phyloP scores from a whole-genome alignment of 768 basidiomycete species.

The Lepiota subincarnata region DNA sequence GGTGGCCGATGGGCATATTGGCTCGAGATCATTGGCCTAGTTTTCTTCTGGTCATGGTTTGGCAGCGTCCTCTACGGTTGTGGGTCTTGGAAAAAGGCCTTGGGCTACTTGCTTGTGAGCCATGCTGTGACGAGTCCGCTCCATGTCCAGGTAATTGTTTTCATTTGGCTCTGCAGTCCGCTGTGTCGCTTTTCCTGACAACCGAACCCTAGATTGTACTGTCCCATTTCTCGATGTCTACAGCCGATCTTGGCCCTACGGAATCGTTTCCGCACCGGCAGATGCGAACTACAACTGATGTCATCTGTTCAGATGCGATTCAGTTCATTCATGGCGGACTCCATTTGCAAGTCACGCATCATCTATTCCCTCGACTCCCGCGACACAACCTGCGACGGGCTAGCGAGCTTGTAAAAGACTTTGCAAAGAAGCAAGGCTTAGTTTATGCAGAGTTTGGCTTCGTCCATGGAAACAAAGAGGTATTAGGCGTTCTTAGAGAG shows the following conservation, averaged over 20 bases:
- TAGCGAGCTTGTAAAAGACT: conserved; percentile 80
- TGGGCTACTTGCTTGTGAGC: conserved; percentile 79
- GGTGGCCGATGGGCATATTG: conserved; percentile 78
- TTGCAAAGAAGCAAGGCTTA: conserved; percentile 79
- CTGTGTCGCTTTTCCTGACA: neutral
- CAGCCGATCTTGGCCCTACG: conserved; percentile 80
- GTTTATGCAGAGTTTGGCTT: conserved; percentile 92
- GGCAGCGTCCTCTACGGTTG: conserved; percentile 63
- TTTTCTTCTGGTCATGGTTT: conserved; percentile 92
- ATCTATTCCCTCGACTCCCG: conserved; percentile 93
- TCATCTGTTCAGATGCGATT: conserved; percentile 78
- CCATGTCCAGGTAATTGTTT: conserved; percentile 80
- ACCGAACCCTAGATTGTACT: conserved; percentile 69
- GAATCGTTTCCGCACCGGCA: conserved; percentile 95
- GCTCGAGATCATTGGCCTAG: conserved; percentile 68
- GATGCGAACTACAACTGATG: conserved; percentile 95
- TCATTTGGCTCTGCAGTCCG: neutral
- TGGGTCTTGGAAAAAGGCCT: conserved; percentile 63
- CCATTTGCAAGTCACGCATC: conserved; percentile 95
- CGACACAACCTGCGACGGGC: conserved; percentile 88
- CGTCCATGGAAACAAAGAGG: conserved; percentile 78
- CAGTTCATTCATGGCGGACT: conserved; percentile 96
- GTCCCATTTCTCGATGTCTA: conserved; percentile 96
- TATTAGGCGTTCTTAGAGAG: conserved; percentile 71
- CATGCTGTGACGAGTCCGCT: conserved; percentile 86